A percentile compares a stretch with the other conserved stretches of the same genome.
phyloP scores from a whole-genome alignment of 2,329 filamentous ascomycete genomes.

The Simplicillium aogashimaense region DNA sequence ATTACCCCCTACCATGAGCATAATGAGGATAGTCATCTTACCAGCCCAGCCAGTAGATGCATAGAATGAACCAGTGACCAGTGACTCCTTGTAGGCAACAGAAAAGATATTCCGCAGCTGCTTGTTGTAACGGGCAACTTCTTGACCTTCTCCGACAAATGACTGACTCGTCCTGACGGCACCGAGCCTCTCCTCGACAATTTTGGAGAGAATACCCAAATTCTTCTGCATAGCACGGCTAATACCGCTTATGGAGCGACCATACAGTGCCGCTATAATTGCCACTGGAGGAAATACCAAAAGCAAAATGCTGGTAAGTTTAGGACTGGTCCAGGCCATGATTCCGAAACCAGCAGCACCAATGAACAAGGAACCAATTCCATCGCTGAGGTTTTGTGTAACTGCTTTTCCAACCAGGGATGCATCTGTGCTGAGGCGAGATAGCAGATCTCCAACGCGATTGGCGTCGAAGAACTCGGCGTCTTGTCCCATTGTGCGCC shows the following conservation, averaged over 20 bases:
- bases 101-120: too few relatives aligned
- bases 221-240: slow-evolving; percentile 91
- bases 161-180: slow-evolving; percentile 96
- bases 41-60: slow-evolving; percentile 77
- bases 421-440: slow-evolving; percentile 87
- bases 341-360: slow-evolving; percentile 80
- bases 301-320: slow-evolving; percentile 77
- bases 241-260: slow-evolving; percentile 75
- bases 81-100: slow-evolving; percentile 40
- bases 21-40: slow-evolving; percentile 88
- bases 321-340: slow-evolving; percentile 92
- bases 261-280: slow-evolving; percentile 83
- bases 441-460: slow-evolving; percentile 90
- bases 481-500: slow-evolving; percentile 87
- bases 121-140: slow-evolving; percentile 45
- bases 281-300: slow-evolving; percentile 87
- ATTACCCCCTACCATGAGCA: slow-evolving; percentile 81
- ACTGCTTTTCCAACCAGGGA: slow-evolving; percentile 98
- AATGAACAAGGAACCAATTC: slow-evolving; percentile 55
- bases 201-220: slow-evolving; percentile 85
- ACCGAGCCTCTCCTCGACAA: slow-evolving; percentile 92
- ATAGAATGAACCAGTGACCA: slow-evolving; percentile 88
- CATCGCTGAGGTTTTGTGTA: slow-evolving; percentile 72
- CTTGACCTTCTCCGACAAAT: slow-evolving; percentile 85
- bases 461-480: slow-evolving; percentile 99